Evolutionary conservation across 257 asterid species (phyloP).

Genomic region (Nicotiana noctiflora): DNA sequence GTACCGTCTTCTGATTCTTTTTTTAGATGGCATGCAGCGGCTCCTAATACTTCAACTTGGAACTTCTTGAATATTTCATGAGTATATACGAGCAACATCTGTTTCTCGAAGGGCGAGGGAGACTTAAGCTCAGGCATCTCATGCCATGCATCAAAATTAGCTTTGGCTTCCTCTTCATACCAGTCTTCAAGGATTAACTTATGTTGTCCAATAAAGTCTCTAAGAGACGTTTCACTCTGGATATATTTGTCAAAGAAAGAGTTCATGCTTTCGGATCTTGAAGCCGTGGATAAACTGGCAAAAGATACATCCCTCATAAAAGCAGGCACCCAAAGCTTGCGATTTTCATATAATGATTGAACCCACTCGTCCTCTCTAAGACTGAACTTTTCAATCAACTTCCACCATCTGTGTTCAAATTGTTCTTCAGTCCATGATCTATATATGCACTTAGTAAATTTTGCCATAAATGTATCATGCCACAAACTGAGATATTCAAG

Average conservation of each 20-base stretch:
- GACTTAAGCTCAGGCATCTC: constrained; percentile 84
- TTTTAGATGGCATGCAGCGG: constrained; percentile 89
- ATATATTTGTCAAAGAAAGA: constrained; percentile 68
- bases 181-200: constrained; percentile 59
- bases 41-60: constrained; percentile 85
- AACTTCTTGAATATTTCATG: constrained; percentile 80
- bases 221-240: constrained; percentile 51
- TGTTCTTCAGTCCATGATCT: constrained; percentile 64
- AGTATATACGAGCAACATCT: constrained; percentile 61
- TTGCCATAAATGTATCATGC: constrained; percentile 57
- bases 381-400: constrained; percentile 57
- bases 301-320: constrained; percentile 60
- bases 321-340: constrained; percentile 78
- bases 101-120: constrained; percentile 93
- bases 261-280: constrained; percentile 64
- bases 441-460: constrained; percentile 63
- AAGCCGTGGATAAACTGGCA: constrained; percentile 57
- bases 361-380: constrained; percentile 73
- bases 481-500: constrained; percentile 60
- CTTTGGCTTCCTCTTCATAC: constrained; percentile 86
- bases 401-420: constrained; percentile 84
- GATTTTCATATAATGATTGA: constrained; percentile 54
- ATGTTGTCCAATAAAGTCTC: constrained; percentile 53
- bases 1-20: constrained; percentile 60
- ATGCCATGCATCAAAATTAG: constrained; percentile 92